These are phyloP conservation scores for Ceratocystis colombiana DNA, from an alignment of 2,329 filamentous ascomycete genomes.

Conservation along the genomic window DNA sequence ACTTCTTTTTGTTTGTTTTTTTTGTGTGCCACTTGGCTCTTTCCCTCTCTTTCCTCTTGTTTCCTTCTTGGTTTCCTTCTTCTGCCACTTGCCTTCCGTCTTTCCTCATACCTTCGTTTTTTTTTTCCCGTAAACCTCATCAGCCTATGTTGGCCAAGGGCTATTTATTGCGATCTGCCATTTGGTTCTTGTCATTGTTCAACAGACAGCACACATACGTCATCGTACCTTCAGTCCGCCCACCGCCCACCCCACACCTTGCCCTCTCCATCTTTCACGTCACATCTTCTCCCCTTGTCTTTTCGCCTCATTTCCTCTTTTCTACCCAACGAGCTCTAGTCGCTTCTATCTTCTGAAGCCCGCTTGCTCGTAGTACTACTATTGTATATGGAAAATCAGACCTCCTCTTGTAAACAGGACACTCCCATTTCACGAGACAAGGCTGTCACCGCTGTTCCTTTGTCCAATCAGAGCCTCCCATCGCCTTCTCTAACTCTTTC, in stretches of 20 bases:
- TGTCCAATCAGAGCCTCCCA: background rate
- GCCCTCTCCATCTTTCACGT: background rate
- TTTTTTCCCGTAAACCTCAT: background rate
- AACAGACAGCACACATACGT: constrained; percentile 4
- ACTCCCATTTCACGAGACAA: constrained; percentile 20
- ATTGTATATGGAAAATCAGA: constrained; percentile 20
- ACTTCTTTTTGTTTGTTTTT: constrained; percentile 12
- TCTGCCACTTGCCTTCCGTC: background rate
- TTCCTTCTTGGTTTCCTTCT: background rate
- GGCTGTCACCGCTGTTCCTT: background rate
- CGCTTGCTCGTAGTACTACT: constrained; percentile 14
- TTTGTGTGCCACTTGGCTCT: constrained; percentile 7
- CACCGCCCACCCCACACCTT: background rate
- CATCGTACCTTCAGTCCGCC: constrained; percentile 4
- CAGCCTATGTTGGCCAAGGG: background rate
- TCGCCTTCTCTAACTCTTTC: constrained; percentile 19
- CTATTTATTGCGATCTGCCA: constrained; percentile 6
- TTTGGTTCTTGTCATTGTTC: constrained; percentile 12
- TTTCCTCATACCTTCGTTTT: background rate
- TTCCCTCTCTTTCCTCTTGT: constrained; percentile 12
- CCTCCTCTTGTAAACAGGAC: constrained; percentile 14
- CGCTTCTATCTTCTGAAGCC: constrained; percentile 18
- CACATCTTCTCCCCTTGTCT: background rate
- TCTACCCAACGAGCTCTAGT: constrained; percentile 9
- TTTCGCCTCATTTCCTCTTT: background rate